These are phyloP conservation scores for Naganishia sp. DNA, from an alignment of 1,284 basidiomycete genomes.

Conservation along the genomic window DNA sequence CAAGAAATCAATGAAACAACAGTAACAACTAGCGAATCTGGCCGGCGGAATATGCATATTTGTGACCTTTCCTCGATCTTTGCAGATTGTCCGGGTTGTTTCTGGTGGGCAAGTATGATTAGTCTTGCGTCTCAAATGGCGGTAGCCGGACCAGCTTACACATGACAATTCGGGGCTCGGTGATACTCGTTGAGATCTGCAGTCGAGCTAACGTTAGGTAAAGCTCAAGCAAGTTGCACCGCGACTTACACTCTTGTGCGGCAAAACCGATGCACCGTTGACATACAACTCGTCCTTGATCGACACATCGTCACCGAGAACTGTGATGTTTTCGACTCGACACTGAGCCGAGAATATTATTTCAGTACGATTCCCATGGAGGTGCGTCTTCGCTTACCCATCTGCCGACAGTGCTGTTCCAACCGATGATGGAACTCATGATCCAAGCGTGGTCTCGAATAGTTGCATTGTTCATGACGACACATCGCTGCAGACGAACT, in stretches of 20 bases:
- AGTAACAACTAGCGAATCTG: conserved; percentile 22
- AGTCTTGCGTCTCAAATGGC: background rate
- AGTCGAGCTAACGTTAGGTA: background rate
- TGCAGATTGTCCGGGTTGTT: conserved; percentile 2
- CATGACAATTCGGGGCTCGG: conserved; percentile 57
- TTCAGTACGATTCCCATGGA: background rate
- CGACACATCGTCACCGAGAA: conserved; percentile 59
- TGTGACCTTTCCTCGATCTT: conserved; percentile 18
- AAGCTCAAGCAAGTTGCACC: background rate
- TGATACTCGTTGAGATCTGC: conserved; percentile 54
- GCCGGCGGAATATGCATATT: conserved; percentile 4
- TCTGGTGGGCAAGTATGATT: background rate
- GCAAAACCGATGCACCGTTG: conserved; percentile 58
- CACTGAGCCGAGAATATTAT: conserved; percentile 38
- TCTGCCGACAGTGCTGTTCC: conserved; percentile 59
- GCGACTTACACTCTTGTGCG: conserved; percentile 57
- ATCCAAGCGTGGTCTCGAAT: conserved; percentile 60
- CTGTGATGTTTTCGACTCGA: conserved; percentile 58
- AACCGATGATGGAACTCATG: conserved; percentile 58
- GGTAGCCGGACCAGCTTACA: conserved; percentile 31
- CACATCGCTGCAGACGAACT: conserved; percentile 59
- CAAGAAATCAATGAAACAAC: conserved; percentile 23
- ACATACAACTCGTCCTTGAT: conserved; percentile 60
- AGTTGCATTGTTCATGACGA: conserved; percentile 56
- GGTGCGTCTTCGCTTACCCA: conserved; percentile 49